Base-by-base conservation (phyloP, 1,284 basidiomycete species). In the Ganoderma lucidum region DNA sequence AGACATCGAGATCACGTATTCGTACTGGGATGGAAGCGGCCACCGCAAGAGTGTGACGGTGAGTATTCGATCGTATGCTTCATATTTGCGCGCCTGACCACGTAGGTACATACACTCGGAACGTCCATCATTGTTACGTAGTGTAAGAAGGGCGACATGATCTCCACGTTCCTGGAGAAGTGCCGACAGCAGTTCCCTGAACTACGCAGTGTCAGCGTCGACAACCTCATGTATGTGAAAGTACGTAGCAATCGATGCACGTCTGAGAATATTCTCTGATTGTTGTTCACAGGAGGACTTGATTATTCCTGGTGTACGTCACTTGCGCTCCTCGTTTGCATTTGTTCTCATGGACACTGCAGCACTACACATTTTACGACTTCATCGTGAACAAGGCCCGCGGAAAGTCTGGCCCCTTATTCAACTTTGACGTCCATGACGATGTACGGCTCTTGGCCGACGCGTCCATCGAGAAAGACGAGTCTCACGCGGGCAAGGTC, bases 361-460 rank as follows among this genome's bases (percentile, higher is more conserved):
- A 99, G 94, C 97, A 99, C 80, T 91, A 98, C 81, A 98, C 96
- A 3, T 99, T 99, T 79, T 99, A 99, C 81, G 96, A 98, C 82
- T 99, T 99, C 75, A 98, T 99, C 76, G 86, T 99, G 74, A 98
- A 98, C 87, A 98, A 98, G 83, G 96, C 97, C 3, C 91, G 98
- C 37, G 98, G 98, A 28, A 99, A 99, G 82, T 98, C 96, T 0
- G 98, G 97, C 0, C 97, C 97, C 1, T 82, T 99, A 65, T 99
- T 99, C 85, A 98, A 96, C 81, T 99, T 99, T 80, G 98, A 99
- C 80, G 98, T 99, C 8, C 97, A 99, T 81, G 97, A 99, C 78
- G 97, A 99, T 79, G 94, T 99, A 12, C 94, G 98, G 5, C 81
- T 99, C 72, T 85, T 99, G n/a, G 91, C 95, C 19, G 98, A 99